Evolutionary conservation across 2,329 filamentous ascomycete species (phyloP).

Genomic region (Rugonectria rugulosa): DNA sequence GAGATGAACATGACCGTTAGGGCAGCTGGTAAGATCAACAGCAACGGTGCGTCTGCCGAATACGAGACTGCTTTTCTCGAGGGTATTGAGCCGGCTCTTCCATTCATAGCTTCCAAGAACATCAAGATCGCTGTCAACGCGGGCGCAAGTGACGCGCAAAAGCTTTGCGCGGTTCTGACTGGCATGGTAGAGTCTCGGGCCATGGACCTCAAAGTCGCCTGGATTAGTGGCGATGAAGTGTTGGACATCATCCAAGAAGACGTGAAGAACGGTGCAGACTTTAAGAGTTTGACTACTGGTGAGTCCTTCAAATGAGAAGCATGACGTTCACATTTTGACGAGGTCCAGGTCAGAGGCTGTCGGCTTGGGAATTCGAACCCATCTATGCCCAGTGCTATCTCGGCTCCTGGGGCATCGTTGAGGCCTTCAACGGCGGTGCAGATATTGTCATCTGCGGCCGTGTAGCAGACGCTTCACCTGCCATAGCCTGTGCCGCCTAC

Average conservation of each 20-base stretch:
- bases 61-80: conserved; percentile 45
- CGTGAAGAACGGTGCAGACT: conserved; percentile 23
- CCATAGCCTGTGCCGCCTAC: conserved; percentile 60
- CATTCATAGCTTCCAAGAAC: conserved; percentile 38
- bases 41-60: conserved; percentile 20
- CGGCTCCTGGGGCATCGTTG: conserved; percentile 52
- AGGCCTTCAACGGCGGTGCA: conserved; percentile 47
- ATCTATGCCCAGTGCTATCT: conserved; percentile 34
- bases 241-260: conserved; percentile 27
- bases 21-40: conserved; percentile 32
- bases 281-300: conserved; percentile 31
- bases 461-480: conserved; percentile 54
- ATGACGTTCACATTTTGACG: too few species aligned
- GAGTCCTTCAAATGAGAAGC: conserved; percentile 9
- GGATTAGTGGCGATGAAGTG: conserved; percentile 47
- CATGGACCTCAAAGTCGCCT: conserved; percentile 45
- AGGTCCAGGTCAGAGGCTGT: background rate
- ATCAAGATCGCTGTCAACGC: conserved; percentile 48
- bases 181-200: conserved; percentile 22
- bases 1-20: conserved; percentile 55
- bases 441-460: conserved; percentile 55
- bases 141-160: conserved; percentile 44
- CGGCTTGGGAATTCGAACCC: conserved; percentile 29
- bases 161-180: conserved; percentile 37
- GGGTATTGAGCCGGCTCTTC: conserved; percentile 35